These are phyloP conservation scores for Talinum fruticosum DNA, from an alignment of 148 eudicot genomes.

Conservation along the genomic window DNA sequence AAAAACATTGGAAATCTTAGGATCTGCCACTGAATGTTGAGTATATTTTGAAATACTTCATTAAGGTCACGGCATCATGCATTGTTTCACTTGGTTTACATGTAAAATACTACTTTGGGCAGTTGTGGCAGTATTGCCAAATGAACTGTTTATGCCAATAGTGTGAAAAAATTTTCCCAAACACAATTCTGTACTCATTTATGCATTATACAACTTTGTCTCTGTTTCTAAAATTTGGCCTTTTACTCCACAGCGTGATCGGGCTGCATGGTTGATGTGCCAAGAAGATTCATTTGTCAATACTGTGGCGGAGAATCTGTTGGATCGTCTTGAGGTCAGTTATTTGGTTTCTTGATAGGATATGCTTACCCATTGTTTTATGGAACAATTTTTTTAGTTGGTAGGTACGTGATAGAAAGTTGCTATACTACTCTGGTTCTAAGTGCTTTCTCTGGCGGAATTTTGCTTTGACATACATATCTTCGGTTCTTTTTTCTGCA, in stretches of 20 bases:
- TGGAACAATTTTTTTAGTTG: not conserved
- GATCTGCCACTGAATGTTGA: not conserved
- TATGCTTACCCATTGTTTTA: not conserved
- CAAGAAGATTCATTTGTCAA: constrained; percentile 73
- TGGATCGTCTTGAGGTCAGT: constrained; percentile 84
- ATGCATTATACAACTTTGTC: not conserved
- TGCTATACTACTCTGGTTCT: not conserved
- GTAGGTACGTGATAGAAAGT: not conserved
- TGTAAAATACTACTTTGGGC: not conserved
- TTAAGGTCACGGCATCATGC: not conserved
- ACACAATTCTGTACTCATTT: not conserved
- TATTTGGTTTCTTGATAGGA: not conserved
- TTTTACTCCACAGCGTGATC: constrained; percentile 62
- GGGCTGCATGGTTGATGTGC: constrained; percentile 91
- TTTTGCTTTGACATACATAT: not conserved
- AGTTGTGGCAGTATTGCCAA: not conserved
- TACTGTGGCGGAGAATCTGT: constrained; percentile 80
- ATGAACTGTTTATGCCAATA: not conserved
- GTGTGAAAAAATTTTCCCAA: not conserved
- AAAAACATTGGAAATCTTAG: not conserved
- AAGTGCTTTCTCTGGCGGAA: not conserved
- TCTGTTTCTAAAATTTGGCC: not conserved
- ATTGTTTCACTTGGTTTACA: not conserved
- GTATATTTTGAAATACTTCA: not conserved
- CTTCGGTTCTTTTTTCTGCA: not conserved